Evolutionary conservation across 768 basidiomycete species (phyloP).

Genomic region (Termitomyces sp.): DNA sequence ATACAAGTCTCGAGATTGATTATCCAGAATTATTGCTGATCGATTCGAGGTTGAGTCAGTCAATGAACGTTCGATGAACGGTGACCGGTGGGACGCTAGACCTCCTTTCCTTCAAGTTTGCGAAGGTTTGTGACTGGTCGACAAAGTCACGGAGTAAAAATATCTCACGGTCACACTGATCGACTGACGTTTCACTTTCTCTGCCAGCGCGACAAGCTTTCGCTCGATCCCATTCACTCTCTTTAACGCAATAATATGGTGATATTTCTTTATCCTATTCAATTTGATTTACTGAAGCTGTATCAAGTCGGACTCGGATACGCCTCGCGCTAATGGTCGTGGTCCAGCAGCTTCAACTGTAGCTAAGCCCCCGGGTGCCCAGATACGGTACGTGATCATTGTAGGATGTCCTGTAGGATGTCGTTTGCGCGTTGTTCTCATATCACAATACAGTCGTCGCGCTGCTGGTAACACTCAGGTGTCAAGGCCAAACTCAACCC

Average conservation of each 20-base stretch:
- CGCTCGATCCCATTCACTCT: conserved; percentile 1
- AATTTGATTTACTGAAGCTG: not conserved
- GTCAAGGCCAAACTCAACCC: conserved; percentile 76
- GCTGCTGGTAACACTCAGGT: conserved; percentile 56
- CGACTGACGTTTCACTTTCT: conserved; percentile 20
- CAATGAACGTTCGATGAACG: too few relatives aligned
- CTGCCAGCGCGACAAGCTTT: conserved; percentile 15
- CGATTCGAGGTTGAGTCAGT: too few relatives aligned
- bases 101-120: too few relatives aligned
- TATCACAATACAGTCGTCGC: conserved; percentile 48
- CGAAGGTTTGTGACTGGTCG: too few relatives aligned
- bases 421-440: not conserved
- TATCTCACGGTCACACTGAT: conserved; percentile 18
- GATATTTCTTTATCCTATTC: not conserved
- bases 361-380: conserved; percentile 72
- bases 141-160: not conserved
- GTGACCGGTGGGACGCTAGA: too few relatives aligned
- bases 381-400: conserved; percentile 59
- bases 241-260: conserved; percentile 30
- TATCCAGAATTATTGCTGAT: not conserved
- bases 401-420: not conserved
- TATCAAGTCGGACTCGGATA: conserved; percentile 76
- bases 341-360: conserved; percentile 37
- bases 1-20: not conserved
- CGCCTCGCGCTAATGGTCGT: conserved; percentile 40